Conservation (phyloP, 768 basidiomycete genomes). For the Amanita thiersii region DNA sequence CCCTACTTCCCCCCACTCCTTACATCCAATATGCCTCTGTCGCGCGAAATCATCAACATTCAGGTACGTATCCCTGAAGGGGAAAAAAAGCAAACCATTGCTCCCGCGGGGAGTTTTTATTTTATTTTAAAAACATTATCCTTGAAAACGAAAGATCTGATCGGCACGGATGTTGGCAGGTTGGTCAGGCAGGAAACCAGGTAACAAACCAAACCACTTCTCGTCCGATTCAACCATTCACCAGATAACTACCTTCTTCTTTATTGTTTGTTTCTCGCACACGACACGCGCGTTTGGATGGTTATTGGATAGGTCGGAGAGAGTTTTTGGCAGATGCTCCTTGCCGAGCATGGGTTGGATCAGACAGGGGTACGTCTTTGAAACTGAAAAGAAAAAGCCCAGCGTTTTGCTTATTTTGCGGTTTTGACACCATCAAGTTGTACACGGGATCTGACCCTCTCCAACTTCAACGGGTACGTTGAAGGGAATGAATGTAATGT, state of each 20-base stretch:
- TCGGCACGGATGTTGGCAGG: conserved; percentile 30
- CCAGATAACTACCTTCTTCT: conserved; percentile 9
- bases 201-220: no score
- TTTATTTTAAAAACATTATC: background rate
- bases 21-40: conserved; percentile 35
- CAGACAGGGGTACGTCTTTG: conserved; percentile 47
- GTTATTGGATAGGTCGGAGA: conserved; percentile 70
- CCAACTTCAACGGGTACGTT: conserved; percentile 62
- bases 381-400: conserved; percentile 1
- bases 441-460: conserved; percentile 70
- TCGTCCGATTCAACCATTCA: conserved; percentile 1
- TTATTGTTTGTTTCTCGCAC: conserved; percentile 8
- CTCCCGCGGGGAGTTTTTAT: no score
- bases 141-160: conserved; percentile 4
- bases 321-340: conserved; percentile 83
- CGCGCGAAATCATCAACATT: conserved; percentile 76
- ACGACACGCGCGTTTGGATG: no score
- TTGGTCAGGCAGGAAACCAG: conserved; percentile 62
- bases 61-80: conserved; percentile 38
- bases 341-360: conserved; percentile 81
- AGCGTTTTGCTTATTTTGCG: conserved; percentile 8
- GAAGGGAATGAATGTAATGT: background rate
- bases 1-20: conserved; percentile 9
- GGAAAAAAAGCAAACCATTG: background rate
- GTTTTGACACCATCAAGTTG: conserved; percentile 28